Percentiles rank a stretch among this genome's conserved stretches.
Evolutionary conservation across 352 stramenopile genomes (phyloP).

Genomic region (Globisporangium perplexum): DNA sequence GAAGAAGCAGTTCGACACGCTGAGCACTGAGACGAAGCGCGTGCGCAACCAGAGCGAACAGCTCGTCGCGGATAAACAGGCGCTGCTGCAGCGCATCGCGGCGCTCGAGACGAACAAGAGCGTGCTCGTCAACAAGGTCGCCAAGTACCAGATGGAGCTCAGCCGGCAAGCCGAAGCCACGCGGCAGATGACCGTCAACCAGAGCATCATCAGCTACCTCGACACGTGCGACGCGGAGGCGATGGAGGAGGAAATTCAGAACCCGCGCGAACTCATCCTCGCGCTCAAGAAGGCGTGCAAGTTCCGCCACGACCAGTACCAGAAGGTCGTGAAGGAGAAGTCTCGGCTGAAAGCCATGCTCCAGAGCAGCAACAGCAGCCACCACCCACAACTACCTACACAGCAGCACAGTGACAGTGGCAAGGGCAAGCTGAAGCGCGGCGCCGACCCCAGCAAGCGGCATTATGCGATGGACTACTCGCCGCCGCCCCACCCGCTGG

Average conservation of each 20-base stretch:
- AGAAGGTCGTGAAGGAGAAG: conserved; percentile 81
- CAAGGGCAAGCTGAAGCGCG: conserved; percentile 26
- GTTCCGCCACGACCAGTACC: conserved; percentile 78
- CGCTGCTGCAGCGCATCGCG: conserved; percentile 40
- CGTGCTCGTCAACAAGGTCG: conserved; percentile 61
- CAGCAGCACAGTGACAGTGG: conserved; percentile 12
- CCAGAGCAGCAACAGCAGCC: conserved; percentile 17
- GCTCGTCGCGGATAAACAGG: conserved; percentile 57
- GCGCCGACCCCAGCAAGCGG: conserved; percentile 23
- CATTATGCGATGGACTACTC: conserved; percentile 17
- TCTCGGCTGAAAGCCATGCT: conserved; percentile 64
- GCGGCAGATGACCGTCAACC: conserved; percentile 48
- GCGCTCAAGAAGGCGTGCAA: conserved; percentile 79
- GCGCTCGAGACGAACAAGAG: conserved; percentile 40
- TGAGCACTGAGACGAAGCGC: conserved; percentile 50
- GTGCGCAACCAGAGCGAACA: conserved; percentile 59
- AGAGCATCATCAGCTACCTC: conserved; percentile 69
- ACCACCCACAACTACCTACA: neutral
- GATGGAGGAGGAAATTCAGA: conserved; percentile 73
- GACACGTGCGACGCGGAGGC: conserved; percentile 62
- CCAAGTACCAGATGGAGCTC: conserved; percentile 74
- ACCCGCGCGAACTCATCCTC: conserved; percentile 66
- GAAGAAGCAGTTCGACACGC: conserved; percentile 65
- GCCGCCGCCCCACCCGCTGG: conserved; percentile 18
- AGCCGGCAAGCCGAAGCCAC: conserved; percentile 49